Evolutionary conservation across 2,329 filamentous ascomycete species (phyloP).

Genomic region (Harringtonia lauricola): DNA sequence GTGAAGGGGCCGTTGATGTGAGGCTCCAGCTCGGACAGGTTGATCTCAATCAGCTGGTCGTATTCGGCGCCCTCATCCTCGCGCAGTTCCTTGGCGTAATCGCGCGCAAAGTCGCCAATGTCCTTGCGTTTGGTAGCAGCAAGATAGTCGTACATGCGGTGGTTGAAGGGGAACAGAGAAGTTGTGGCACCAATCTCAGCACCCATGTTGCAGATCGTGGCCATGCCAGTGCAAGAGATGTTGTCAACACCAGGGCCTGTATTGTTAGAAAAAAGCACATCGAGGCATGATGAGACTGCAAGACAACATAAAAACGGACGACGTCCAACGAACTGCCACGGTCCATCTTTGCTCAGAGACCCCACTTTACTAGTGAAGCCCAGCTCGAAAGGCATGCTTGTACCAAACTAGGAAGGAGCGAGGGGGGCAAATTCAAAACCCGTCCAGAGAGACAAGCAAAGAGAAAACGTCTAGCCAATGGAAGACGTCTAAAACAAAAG

Average conservation of each 20-base stretch:
- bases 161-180: slow-evolving; percentile 94
- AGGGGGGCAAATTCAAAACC: too few species aligned
- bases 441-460: too few species aligned
- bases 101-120: slow-evolving; percentile 82
- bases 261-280: slow-evolving; percentile 5
- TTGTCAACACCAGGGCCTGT: slow-evolving; percentile 55
- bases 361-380: too few species aligned
- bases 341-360: too few species aligned
- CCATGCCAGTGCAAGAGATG: slow-evolving; percentile 78
- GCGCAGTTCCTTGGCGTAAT: slow-evolving; percentile 74
- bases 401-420: too few species aligned
- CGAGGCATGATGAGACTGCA: background rate
- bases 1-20: slow-evolving; percentile 99
- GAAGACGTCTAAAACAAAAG: too few species aligned
- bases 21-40: slow-evolving; percentile 88
- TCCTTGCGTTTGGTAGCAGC: slow-evolving; percentile 77
- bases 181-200: slow-evolving; percentile 78
- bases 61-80: slow-evolving; percentile 89
- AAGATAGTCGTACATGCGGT: slow-evolving; percentile 95
- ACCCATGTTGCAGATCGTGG: slow-evolving; percentile 64
- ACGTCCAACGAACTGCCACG: too few species aligned
- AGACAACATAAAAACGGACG: background rate
- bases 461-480: too few species aligned
- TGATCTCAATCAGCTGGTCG: slow-evolving; percentile 92
- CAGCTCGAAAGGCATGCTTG: too few species aligned